Evolutionary conservation across 2,329 filamentous ascomycete genomes (phyloP).

Genomic region (Cordyceps javanica): DNA sequence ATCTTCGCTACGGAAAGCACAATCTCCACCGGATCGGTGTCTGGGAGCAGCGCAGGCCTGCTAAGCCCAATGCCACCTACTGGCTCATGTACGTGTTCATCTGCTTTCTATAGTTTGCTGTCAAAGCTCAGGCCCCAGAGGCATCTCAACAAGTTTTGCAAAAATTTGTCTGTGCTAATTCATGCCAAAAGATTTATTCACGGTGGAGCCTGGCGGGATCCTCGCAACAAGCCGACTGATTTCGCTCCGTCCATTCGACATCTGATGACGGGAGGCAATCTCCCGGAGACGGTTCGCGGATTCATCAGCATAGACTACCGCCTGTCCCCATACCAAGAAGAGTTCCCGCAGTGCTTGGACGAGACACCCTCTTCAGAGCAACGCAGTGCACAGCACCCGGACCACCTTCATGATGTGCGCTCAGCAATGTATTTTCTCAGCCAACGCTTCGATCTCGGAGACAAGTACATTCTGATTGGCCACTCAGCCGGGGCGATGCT

Average conservation of each 20-base stretch:
- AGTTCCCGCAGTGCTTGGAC: conserved; percentile 1
- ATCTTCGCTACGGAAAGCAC: conserved; percentile 33
- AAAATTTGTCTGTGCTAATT: conserved; percentile 1
- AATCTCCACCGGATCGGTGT: conserved; percentile 40
- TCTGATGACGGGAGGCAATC: conserved; percentile 28
- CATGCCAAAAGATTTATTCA: conserved; percentile 44
- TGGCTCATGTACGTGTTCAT: conserved; percentile 32
- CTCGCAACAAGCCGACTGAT: conserved; percentile 38
- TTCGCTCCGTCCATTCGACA: conserved; percentile 39
- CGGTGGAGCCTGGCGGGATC: conserved; percentile 59
- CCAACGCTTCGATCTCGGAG: conserved; percentile 37
- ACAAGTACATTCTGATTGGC: conserved; percentile 50
- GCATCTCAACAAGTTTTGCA: background rate
- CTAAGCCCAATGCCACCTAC: conserved; percentile 19
- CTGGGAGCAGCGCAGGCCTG: conserved; percentile 30
- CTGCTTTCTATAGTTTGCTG: background rate
- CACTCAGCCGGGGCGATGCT: conserved; percentile 61
- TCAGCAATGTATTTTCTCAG: conserved; percentile 43
- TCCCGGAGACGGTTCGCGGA: conserved; percentile 42
- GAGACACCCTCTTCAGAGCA: conserved; percentile 22
- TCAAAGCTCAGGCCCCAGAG: too few relatives aligned
- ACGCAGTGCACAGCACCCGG: conserved; percentile 48
- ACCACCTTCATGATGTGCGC: conserved; percentile 53
- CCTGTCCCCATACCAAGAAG: conserved; percentile 38
- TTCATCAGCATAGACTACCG: conserved; percentile 61